phyloP scores from a whole-genome alignment of 1,284 basidiomycete species.

The Rhodotorula sp. region DNA sequence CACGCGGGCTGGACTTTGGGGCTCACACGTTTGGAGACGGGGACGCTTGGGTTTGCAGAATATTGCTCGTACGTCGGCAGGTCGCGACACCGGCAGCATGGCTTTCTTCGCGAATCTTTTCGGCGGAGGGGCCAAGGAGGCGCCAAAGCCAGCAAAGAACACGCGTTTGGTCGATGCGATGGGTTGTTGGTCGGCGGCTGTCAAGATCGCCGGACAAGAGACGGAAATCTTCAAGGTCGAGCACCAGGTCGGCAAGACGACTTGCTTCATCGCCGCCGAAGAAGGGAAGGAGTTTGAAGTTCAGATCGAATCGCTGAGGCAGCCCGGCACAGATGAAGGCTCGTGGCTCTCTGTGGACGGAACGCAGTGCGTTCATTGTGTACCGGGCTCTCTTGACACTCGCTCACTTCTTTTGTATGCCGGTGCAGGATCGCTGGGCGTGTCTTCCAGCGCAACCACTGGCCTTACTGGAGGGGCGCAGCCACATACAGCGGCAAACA shows the following conservation, averaged over 20 bases:
- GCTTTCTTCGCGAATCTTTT: not conserved
- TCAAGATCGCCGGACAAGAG: not conserved
- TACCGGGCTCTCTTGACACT: not conserved
- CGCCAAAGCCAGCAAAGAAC: not conserved
- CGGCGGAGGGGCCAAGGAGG: not conserved
- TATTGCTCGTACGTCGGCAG: too few species aligned
- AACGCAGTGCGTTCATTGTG: not conserved
- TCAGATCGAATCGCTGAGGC: not conserved
- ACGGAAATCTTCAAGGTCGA: constrained; percentile 9
- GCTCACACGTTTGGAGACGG: too few species aligned
- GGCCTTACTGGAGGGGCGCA: too few species aligned
- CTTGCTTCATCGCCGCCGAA: constrained; percentile 14
- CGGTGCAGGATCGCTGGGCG: too few species aligned
- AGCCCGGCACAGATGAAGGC: rapidly evolving
- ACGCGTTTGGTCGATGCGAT: not conserved
- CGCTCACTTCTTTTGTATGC: not conserved
- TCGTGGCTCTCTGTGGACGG: not conserved
- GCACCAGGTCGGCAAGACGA: constrained; percentile 1
- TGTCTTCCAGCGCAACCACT: too few species aligned
- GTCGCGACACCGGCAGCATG: not conserved
- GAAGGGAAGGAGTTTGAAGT: constrained; percentile 19
- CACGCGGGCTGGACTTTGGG: too few species aligned
- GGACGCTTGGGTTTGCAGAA: too few species aligned
- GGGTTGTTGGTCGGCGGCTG: not conserved
- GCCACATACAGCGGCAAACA: not conserved